Conservation (phyloP, 371 early-diverging fungal species). For the Mortierella sp. region DNA sequence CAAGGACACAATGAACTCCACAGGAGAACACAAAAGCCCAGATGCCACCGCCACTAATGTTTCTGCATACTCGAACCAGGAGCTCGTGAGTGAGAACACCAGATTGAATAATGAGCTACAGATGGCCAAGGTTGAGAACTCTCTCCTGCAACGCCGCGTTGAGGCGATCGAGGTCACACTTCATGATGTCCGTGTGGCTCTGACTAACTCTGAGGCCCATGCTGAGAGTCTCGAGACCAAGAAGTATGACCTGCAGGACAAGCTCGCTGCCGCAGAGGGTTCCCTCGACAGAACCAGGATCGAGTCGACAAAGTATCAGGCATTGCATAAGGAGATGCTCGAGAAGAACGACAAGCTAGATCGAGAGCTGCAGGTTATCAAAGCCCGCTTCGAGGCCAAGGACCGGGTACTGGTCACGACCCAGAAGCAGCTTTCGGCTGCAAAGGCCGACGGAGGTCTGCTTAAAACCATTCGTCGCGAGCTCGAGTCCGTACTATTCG, state of each 20-base stretch:
- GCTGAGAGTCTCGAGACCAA: slow-evolving; percentile 48
- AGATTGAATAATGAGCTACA: slow-evolving; percentile 36
- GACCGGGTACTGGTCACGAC: slow-evolving; percentile 47
- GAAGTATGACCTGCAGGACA: slow-evolving; percentile 53
- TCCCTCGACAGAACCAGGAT: slow-evolving; percentile 38
- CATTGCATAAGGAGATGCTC: slow-evolving; percentile 46
- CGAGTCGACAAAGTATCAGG: slow-evolving; percentile 50
- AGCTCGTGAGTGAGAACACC: slow-evolving; percentile 36
- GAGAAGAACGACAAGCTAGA: slow-evolving; percentile 48
- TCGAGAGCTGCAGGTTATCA: slow-evolving; percentile 44
- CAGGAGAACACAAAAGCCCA: slow-evolving; percentile 3
- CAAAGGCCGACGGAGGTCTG: slow-evolving; percentile 50
- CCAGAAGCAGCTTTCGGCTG: slow-evolving; percentile 47
- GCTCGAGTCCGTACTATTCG: slow-evolving; percentile 52
- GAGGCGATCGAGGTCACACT: slow-evolving; percentile 52
- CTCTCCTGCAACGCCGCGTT: slow-evolving; percentile 44
- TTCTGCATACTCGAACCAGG: slow-evolving; percentile 24
- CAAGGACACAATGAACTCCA: slow-evolving; percentile 45
- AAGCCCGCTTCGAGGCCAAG: slow-evolving; percentile 54
- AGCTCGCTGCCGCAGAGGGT: slow-evolving; percentile 34
- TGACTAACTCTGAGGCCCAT: slow-evolving; percentile 47
- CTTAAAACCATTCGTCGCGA: slow-evolving; percentile 54
- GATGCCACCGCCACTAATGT: slow-evolving; percentile 5
- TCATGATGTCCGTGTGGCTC: slow-evolving; percentile 51
- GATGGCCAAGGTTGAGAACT: slow-evolving; percentile 49